A percentile compares a stretch with the other conserved stretches of the same genome.
Conservation (phyloP, 495 filamentous ascomycete species). For the Barbatosphaeria neglecta region DNA sequence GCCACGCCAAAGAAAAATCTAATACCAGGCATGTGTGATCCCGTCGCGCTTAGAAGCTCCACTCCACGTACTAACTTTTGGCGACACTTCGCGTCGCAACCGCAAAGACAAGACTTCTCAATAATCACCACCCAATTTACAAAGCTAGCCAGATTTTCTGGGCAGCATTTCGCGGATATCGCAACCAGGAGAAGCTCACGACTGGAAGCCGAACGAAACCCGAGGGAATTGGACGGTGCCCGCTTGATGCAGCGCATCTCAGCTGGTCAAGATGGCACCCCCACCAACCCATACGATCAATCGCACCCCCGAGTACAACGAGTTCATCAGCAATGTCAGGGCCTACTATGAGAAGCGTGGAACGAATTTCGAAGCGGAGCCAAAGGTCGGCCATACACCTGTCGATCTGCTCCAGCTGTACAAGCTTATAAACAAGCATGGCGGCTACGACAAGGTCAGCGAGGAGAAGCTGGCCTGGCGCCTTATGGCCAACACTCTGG, state of each 20-base stretch:
- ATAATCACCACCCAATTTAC: no score
- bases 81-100: no score
- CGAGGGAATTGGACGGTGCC: background rate
- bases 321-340: slow-evolving; percentile 55
- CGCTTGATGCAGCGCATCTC: slow-evolving; percentile 6
- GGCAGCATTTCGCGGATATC: no score
- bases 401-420: slow-evolving; percentile 63
- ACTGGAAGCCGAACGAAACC: no score
- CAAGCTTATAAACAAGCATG: slow-evolving; percentile 53
- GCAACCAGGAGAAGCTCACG: background rate
- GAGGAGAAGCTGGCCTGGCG: slow-evolving; percentile 73
- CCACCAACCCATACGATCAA: slow-evolving; percentile 29
- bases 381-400: slow-evolving; percentile 56
- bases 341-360: slow-evolving; percentile 61
- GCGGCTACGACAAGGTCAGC: slow-evolving; percentile 72
- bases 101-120: no score
- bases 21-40: no score
- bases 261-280: slow-evolving; percentile 21
- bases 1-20: no score
- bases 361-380: slow-evolving; percentile 59
- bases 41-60: no score
- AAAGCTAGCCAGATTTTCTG: no score
- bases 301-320: slow-evolving; percentile 50
- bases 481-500: slow-evolving; percentile 54
- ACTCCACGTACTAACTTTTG: no score